Evolutionary conservation across 139 green algal genomes (phyloP), one percentile per base, ranked within the genome.

Genomic region (Closterium sp.): DNA sequence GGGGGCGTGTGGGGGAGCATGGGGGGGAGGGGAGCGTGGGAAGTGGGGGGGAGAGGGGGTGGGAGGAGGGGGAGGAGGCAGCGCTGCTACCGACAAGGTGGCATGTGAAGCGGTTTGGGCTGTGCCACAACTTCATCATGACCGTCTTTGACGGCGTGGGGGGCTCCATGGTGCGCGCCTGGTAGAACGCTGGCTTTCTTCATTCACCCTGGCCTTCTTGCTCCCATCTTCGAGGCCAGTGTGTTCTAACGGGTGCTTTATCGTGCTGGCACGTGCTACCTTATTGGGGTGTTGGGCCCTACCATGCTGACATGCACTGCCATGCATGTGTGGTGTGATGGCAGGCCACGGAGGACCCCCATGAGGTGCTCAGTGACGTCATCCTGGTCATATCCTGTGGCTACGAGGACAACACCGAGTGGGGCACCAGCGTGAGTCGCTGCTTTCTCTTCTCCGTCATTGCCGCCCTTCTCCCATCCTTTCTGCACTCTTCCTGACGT

Each of bases 401-500:
- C 1, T 93, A 93, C 34, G 90, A 93, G 90, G 90, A 93, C 43
- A 86, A 84, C n/a, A 92, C 84, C 9, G 90, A 93, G 25, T 93
- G 90, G 90, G 90, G 90, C 33, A 93, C 91, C n/a, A 86, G 81
- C 25, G 81, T 86, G 6, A 86, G 81, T 33, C 25, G 30, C 81
- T 16, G 7, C 81, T 10, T 19, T 16, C 38, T 16, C 2, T 16
- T 66, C 19, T 9, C 38, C 2, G 4, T 7, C 38, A 16, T 16
- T 66, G 1, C 36, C 36, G 6, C 36, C 36, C 4, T 55, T 55
- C 38, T 66, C 38, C 1, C 19, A 9, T 66, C 38, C n/a, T n/a
- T n/a, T n/a, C n/a, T n/a, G n/a, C n/a, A n/a, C n/a, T n/a, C n/a
- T n/a, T n/a, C n/a, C n/a, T n/a, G n/a, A n/a, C n/a, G n/a, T n/a